These are phyloP conservation scores for Cystoderma amianthinum DNA, from an alignment of 768 basidiomycete species.

Conservation along the genomic window DNA sequence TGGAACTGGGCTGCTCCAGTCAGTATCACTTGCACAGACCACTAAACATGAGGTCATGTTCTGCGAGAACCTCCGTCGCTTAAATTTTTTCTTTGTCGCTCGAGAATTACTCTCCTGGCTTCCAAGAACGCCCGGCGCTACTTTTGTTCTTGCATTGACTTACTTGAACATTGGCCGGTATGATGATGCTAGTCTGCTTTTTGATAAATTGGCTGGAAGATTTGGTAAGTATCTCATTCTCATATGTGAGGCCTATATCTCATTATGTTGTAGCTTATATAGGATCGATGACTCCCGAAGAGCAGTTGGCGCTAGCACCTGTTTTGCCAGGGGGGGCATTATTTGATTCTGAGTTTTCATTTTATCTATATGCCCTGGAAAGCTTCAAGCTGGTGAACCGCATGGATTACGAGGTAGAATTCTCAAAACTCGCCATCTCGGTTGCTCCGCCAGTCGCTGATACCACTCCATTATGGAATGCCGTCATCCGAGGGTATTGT, in stretches of 20 bases:
- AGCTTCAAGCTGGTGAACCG: conserved; percentile 60
- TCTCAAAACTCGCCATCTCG: conserved; percentile 78
- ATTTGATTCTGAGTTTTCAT: conserved; percentile 59
- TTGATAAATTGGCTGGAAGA: conserved; percentile 70
- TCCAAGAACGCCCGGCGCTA: conserved; percentile 69
- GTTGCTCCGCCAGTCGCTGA: conserved; percentile 46
- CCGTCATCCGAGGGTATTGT: conserved; percentile 67
- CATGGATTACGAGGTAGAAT: conserved; percentile 59
- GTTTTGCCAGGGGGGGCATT: conserved; percentile 54
- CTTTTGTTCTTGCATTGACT: conserved; percentile 66
- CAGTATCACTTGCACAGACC: conserved; percentile 60
- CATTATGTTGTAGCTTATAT: conserved; percentile 6
- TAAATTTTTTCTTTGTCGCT: conserved; percentile 57
- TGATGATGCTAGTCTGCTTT: conserved; percentile 64
- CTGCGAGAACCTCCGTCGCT: conserved; percentile 58
- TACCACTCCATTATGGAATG: conserved; percentile 71
- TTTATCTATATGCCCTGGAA: conserved; percentile 72
- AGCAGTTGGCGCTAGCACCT: conserved; percentile 50
- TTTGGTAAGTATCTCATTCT: conserved; percentile 53
- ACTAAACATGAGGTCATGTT: conserved; percentile 66
- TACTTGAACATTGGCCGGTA: conserved; percentile 58
- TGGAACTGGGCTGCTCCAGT: conserved; percentile 56
- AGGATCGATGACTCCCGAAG: conserved; percentile 52
- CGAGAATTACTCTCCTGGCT: conserved; percentile 69
- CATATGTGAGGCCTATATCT: conserved; percentile 7